These are phyloP conservation scores for Macrolepiota fuliginosa DNA, from an alignment of 768 basidiomycete species.

Conservation along the genomic window DNA sequence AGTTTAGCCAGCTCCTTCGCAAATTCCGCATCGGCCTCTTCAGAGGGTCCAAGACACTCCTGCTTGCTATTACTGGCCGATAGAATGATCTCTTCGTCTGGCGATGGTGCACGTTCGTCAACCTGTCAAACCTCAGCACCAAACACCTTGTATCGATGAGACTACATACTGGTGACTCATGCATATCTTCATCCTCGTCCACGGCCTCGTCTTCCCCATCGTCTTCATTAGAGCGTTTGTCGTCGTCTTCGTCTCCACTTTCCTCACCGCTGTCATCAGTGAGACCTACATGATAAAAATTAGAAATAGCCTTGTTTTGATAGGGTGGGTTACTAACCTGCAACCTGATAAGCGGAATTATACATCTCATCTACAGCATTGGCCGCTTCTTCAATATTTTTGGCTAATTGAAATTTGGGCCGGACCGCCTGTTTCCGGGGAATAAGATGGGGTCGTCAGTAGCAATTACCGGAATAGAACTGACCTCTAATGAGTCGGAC, in stretches of 20 bases:
- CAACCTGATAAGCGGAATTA: constrained; percentile 57
- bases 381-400: constrained; percentile 84
- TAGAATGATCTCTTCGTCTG: constrained; percentile 76
- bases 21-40: constrained; percentile 92
- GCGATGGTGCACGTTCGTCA: constrained; percentile 74
- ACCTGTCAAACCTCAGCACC: constrained; percentile 31
- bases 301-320: neutral
- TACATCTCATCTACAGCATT: constrained; percentile 89
- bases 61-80: constrained; percentile 52
- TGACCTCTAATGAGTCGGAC: constrained; percentile 88
- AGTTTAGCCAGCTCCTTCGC: constrained; percentile 95
- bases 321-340: constrained; percentile 39
- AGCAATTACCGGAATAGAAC: constrained; percentile 10
- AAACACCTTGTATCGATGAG: neutral
- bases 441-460: neutral
- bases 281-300: neutral
- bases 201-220: constrained; percentile 55
- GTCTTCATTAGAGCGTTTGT: constrained; percentile 46
- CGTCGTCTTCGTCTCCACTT: constrained; percentile 67
- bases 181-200: constrained; percentile 56
- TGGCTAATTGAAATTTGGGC: constrained; percentile 70
- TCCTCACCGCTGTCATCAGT: constrained; percentile 55
- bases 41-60: constrained; percentile 77
- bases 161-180: constrained; percentile 52
- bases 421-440: constrained; percentile 63